phyloP scores from a whole-genome alignment of 2,329 filamentous ascomycete genomes.

The Sclerotinia glacialis region DNA sequence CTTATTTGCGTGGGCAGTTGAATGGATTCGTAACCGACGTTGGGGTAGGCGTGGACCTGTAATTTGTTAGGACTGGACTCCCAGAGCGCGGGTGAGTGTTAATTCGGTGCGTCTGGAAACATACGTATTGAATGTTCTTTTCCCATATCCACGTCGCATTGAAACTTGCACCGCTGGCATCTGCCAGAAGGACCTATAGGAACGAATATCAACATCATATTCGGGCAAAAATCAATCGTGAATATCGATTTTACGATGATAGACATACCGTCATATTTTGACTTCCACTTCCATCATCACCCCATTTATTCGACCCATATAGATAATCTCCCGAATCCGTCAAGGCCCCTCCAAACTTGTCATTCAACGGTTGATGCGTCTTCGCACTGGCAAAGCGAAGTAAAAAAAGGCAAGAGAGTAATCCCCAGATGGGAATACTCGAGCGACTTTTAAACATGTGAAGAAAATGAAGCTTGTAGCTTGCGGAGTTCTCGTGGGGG shows the following conservation, averaged over 20 bases:
- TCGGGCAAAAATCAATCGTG: background rate
- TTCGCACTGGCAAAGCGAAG: background rate
- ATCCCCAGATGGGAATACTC: background rate
- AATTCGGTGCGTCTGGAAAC: background rate
- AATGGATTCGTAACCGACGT: slow-evolving; percentile 14
- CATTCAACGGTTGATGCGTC: background rate
- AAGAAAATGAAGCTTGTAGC: background rate
- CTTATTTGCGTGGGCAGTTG: slow-evolving; percentile 15
- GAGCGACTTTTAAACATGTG: slow-evolving; percentile 9
- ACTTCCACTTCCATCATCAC: slow-evolving; percentile 21
- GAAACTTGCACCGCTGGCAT: slow-evolving; percentile 19
- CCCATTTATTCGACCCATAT: slow-evolving; percentile 20
- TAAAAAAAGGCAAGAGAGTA: background rate
- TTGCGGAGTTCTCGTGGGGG: background rate
- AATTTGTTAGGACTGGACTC: background rate
- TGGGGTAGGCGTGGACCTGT: slow-evolving; percentile 20
- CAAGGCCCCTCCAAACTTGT: slow-evolving; percentile 14
- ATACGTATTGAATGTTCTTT: slow-evolving; percentile 17
- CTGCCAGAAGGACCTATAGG: slow-evolving; percentile 6
- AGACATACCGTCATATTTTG: slow-evolving; percentile 20
- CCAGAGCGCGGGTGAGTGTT: background rate
- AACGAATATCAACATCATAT: background rate
- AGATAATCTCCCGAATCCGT: slow-evolving; percentile 9
- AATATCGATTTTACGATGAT: background rate
- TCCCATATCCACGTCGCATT: slow-evolving; percentile 20